A percentile compares a stretch with the other conserved stretches of the same genome.
Evolutionary conservation across 2,329 filamentous ascomycete species (phyloP).

Genomic region (Alternaria sp.): DNA sequence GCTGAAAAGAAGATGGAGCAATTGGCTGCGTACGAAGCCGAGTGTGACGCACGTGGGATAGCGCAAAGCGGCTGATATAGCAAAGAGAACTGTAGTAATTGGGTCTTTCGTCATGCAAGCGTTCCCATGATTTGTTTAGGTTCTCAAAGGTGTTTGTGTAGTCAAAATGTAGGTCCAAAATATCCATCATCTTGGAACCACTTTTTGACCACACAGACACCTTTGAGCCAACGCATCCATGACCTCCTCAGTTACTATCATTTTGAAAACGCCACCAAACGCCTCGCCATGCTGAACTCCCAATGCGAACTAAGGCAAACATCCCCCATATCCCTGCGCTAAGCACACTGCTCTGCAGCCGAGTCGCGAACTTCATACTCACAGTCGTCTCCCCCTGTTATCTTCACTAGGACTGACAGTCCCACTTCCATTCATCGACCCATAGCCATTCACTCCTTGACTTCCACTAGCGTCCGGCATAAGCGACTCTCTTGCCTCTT

Average conservation of each 20-base stretch:
- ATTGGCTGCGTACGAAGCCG: background rate
- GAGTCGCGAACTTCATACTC: background rate
- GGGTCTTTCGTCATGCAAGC: no score
- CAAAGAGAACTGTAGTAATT: no score
- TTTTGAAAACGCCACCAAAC: constrained; percentile 1
- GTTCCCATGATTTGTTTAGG: no score
- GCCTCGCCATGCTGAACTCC: constrained; percentile 13
- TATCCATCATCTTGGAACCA: no score
- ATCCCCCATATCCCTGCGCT: no score
- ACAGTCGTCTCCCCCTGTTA: constrained; percentile 26
- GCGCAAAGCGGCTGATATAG: no score
- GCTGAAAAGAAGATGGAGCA: background rate
- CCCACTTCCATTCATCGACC: constrained; percentile 21
- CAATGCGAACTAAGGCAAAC: background rate
- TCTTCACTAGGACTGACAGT: constrained; percentile 22
- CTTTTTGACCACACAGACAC: no score
- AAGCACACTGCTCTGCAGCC: no score
- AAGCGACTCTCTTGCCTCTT: constrained; percentile 42
- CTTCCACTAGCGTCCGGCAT: constrained; percentile 42
- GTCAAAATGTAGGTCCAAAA: no score
- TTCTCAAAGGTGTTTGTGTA: no score
- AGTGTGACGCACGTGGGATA: background rate
- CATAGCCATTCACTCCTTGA: constrained; percentile 26
- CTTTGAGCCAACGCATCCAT: no score
- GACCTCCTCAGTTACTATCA: no score